A percentile compares a stretch with the other conserved stretches of the same genome.
These are phyloP conservation scores for Vitis amurensis DNA, from an alignment of 164 flowering plant genomes.

Conservation along the genomic window DNA sequence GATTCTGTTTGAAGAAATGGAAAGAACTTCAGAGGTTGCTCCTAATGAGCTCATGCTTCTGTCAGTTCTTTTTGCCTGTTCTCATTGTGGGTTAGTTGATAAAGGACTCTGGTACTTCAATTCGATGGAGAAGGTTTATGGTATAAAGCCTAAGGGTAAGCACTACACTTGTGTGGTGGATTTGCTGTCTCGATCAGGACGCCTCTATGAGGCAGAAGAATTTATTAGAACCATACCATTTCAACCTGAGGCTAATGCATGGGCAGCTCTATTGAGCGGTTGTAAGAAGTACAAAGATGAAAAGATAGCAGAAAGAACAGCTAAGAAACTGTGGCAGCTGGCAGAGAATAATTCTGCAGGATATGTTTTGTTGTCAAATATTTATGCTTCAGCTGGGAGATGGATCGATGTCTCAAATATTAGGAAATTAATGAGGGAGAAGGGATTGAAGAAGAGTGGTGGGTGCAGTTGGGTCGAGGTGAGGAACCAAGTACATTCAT, in stretches of 20 bases:
- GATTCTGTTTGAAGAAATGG: constrained; percentile 49
- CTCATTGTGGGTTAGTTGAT: constrained; percentile 66
- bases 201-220: constrained; percentile 53
- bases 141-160: constrained; percentile 44
- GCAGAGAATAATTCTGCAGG: constrained; percentile 43
- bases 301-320: constrained; percentile 46
- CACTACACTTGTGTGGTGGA: constrained; percentile 65
- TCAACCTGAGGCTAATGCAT: constrained; percentile 49
- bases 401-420: constrained; percentile 52
- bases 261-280: constrained; percentile 62
- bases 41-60: constrained; percentile 49
- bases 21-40: constrained; percentile 23
- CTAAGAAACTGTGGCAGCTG: constrained; percentile 36
- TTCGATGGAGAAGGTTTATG: constrained; percentile 49
- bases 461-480: constrained; percentile 70
- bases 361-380: constrained; percentile 58
- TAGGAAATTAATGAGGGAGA: constrained; percentile 50
- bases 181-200: constrained; percentile 58
- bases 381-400: constrained; percentile 59
- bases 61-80: constrained; percentile 61
- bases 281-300: constrained; percentile 49
- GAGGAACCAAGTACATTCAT: constrained; percentile 41
- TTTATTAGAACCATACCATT: constrained; percentile 52
- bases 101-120: constrained; percentile 48
- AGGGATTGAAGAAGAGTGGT: constrained; percentile 48